A percentile compares a stretch with the other conserved stretches of the same genome.
Conservation (phyloP, 495 filamentous ascomycete species). For the Podospora didyma region DNA sequence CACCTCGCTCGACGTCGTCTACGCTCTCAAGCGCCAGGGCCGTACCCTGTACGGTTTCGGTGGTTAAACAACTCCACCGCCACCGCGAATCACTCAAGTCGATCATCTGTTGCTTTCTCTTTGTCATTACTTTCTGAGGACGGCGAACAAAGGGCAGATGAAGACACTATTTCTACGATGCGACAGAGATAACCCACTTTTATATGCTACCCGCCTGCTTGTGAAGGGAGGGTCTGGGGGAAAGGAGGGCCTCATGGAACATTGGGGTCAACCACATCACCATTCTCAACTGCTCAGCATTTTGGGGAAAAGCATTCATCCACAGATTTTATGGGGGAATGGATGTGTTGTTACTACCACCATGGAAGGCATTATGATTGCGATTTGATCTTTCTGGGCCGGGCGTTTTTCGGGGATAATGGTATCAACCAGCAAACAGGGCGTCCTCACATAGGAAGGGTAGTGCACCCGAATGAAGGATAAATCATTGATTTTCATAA, state of each 20-base stretch:
- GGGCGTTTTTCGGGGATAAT: neutral
- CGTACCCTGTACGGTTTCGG: conserved; percentile 98
- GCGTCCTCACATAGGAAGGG: conserved; percentile 11
- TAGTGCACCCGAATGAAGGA: conserved; percentile 10
- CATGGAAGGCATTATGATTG: no score
- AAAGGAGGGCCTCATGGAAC: no score
- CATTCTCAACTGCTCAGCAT: no score
- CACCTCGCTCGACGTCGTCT: conserved; percentile 92
- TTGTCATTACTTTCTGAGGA: neutral
- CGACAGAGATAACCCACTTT: no score
- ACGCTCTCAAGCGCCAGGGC: conserved; percentile 91
- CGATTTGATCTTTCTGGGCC: neutral
- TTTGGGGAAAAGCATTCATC: no score
- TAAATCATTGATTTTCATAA: conserved; percentile 8
- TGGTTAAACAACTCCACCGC: conserved; percentile 60
- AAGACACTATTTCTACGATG: no score
- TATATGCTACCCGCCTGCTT: no score
- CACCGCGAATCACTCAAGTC: neutral
- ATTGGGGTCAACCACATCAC: no score
- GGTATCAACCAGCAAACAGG: neutral
- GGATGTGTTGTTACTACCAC: no score
- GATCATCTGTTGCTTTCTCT: neutral
- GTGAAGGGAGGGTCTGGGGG: no score
- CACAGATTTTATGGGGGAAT: no score
- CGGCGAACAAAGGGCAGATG: no score